Percentiles rank a stretch among this genome's conserved stretches.
These are phyloP conservation scores for Lactifluus subvellereus DNA, from an alignment of 768 basidiomycete species.

Conservation along the genomic window DNA sequence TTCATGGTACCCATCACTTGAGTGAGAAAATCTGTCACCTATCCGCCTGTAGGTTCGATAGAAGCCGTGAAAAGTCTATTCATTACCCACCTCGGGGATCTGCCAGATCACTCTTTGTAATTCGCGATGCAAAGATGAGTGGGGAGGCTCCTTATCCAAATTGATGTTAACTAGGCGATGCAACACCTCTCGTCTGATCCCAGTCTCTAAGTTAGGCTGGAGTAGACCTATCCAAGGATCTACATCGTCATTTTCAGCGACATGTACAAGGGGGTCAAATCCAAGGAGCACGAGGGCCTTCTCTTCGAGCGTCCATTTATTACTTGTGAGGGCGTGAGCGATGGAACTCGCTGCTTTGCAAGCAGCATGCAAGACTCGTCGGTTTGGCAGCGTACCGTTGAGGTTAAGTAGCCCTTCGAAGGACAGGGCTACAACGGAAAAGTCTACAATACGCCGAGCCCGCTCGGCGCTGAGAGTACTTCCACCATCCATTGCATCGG, in stretches of 20 bases:
- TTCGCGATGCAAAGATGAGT: constrained; percentile 30
- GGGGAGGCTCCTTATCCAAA: constrained; percentile 12
- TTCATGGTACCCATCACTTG: constrained; percentile 34
- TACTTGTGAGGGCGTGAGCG: constrained; percentile 36
- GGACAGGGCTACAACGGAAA: constrained; percentile 55
- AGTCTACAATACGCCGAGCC: constrained; percentile 62
- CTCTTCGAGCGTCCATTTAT: constrained; percentile 56
- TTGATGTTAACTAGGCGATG: constrained; percentile 30
- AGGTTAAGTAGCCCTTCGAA: constrained; percentile 63
- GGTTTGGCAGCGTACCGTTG: constrained; percentile 59
- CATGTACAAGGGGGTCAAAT: constrained; percentile 57
- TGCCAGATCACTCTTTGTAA: constrained; percentile 63
- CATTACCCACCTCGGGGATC: constrained; percentile 59
- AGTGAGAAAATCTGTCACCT: constrained; percentile 51
- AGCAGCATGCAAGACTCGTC: constrained; percentile 57
- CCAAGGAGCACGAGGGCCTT: constrained; percentile 58
- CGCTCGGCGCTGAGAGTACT: constrained; percentile 51
- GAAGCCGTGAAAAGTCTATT: constrained; percentile 26
- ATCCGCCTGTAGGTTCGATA: constrained; percentile 3
- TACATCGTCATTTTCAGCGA: constrained; percentile 29
- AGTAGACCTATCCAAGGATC: constrained; percentile 45
- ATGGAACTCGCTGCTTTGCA: constrained; percentile 44
- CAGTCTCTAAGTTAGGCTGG: constrained; percentile 41
- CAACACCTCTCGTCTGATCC: constrained; percentile 56
- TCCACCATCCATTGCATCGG: constrained; percentile 36